Base-by-base conservation (phyloP, 331 rosid species). In the Telfairia occidentalis region DNA sequence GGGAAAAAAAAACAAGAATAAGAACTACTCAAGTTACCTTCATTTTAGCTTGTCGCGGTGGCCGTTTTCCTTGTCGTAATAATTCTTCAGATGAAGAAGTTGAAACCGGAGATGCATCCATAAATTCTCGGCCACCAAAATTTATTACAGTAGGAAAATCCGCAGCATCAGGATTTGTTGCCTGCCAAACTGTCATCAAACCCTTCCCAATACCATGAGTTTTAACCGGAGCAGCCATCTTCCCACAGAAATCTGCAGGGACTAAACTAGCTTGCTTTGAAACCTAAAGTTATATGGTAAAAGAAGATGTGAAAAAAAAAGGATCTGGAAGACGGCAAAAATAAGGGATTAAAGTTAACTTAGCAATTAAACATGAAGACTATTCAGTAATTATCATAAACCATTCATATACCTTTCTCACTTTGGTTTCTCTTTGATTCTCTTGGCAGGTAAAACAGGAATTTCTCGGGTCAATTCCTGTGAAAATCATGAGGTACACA, bases 201-300 rank as follows among this genome's bases (percentile, higher is more conserved):
- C 99, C 97, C 85, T 95, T 95, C 80, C 98, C 98, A 32, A 90
- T 80, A 73, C 98, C 97, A 82, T 91, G 90, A 80, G 83, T 89
- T 82, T 58, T 88, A 57, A 61, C 78, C 2, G 85, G 81, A 55
- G 84, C 78, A 79, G 65, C 72, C 35, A 23, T 78, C 65, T 73
- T 79, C 63, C 61, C 72, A 24, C 81, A 76, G 74, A 15, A 69
- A 76, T 72, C 85, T 76, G 84, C 82, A 38, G 46, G 67, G 61
- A 63, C 76, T 54, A 76, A 34, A 28, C 78, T 74, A 73, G 64
- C 79, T 45, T 74, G 78, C 85, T 74, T 30, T 4, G 79, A 75
- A 79, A 69, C 84, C 87, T 86, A 71, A 38, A 42, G 55, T 50
- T 18, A 53, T 59, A 53, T 18, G 23, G 35, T 46, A 82, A 6